These are phyloP conservation scores for Mucor lusitanicus DNA, from an alignment of 371 early-diverging fungal species.

Conservation along the genomic window DNA sequence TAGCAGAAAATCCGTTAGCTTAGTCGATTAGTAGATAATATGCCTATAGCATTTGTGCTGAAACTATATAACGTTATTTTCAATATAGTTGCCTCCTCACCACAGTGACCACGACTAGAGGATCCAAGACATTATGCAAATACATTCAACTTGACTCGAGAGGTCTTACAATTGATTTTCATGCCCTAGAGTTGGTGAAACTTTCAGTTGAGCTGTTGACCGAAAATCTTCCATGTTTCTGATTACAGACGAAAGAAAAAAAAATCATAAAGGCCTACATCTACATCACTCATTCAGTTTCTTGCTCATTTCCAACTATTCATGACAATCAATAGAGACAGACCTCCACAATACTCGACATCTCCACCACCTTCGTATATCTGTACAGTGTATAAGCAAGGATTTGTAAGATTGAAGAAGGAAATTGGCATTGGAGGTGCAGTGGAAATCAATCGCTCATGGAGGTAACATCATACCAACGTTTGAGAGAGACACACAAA, in stretches of 20 bases:
- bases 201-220: background rate
- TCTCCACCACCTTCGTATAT: constrained; percentile 25
- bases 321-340: background rate
- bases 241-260: background rate
- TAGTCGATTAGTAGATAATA: no score
- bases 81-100: background rate
- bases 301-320: background rate
- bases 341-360: background rate
- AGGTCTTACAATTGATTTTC: background rate
- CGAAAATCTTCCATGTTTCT: background rate
- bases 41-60: no score
- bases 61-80: no score
- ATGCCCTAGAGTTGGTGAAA: background rate
- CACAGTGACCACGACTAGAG: background rate
- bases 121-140: background rate
- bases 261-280: background rate
- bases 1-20: no score
- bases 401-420: constrained; percentile 32
- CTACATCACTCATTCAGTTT: background rate
- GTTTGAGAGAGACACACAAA: background rate
- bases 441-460: constrained; percentile 19
- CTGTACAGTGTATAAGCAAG: constrained; percentile 42
- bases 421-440: constrained; percentile 16
- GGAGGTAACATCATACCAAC: constrained; percentile 29
- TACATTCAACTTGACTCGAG: background rate